A percentile compares a stretch with the other conserved stretches of the same genome.
These are phyloP conservation scores for Tarenaya hassleriana DNA, from an alignment of 345 rosid genomes.

Conservation along the genomic window DNA sequence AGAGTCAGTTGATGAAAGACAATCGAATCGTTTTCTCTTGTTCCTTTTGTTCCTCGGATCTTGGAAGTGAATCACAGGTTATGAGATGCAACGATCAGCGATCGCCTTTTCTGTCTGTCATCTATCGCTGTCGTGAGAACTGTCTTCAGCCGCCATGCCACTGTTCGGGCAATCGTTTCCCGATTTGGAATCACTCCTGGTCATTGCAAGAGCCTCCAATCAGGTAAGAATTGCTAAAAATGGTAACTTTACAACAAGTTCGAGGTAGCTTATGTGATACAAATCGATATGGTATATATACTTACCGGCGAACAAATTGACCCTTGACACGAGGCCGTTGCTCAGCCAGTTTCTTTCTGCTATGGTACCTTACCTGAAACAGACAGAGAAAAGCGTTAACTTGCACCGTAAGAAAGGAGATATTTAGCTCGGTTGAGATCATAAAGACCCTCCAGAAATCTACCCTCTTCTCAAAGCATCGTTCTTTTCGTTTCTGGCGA, in stretches of 20 bases:
- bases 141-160: conserved; percentile 26
- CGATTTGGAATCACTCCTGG: conserved; percentile 28
- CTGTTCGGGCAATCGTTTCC: conserved; percentile 35
- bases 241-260: neutral
- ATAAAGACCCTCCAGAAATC: neutral
- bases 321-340: conserved; percentile 58
- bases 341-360: conserved; percentile 59
- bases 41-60: conserved; percentile 7
- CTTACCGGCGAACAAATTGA: conserved; percentile 51
- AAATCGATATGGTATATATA: neutral
- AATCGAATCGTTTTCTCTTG: too few relatives aligned
- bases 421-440: conserved; percentile 7
- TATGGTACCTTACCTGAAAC: conserved; percentile 58
- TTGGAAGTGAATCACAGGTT: conserved; percentile 4
- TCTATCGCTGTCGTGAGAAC: conserved; percentile 23
- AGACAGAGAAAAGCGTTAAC: neutral
- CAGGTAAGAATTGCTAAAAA: neutral
- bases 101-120: conserved; percentile 19
- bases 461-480: conserved; percentile 78
- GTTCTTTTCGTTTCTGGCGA: conserved; percentile 70
- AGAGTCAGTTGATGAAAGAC: too few relatives aligned
- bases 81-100: too few relatives aligned
- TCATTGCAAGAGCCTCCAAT: conserved; percentile 1
- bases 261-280: neutral
- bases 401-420: conserved; percentile 5